Conservation (phyloP, 2,329 filamentous ascomycete genomes). For the Penicillium aurantiogriseum region DNA sequence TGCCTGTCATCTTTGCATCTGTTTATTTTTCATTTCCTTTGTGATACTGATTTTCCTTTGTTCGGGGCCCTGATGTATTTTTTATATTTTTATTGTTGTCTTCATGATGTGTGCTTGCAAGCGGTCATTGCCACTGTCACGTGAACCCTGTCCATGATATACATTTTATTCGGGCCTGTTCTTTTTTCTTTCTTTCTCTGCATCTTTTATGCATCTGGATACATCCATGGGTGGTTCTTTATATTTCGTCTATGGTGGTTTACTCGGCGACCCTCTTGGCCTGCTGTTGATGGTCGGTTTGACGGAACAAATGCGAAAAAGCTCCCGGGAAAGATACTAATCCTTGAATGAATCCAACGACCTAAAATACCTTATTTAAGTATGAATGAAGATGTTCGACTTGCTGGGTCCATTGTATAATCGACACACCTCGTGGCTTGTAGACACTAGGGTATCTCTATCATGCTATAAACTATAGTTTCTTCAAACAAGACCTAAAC, state of each 20-base stretch:
- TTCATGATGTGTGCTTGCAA: constrained; percentile 31
- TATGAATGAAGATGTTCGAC: constrained; percentile 6
- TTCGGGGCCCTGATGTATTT: constrained; percentile 19
- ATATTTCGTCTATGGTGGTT: neutral
- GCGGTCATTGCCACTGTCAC: constrained; percentile 28
- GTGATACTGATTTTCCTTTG: constrained; percentile 22
- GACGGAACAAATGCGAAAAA: constrained; percentile 1
- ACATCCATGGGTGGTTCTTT: neutral
- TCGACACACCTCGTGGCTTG: neutral
- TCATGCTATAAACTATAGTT: neutral
- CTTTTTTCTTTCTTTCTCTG: neutral
- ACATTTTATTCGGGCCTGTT: constrained; percentile 7
- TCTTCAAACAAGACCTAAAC: neutral
- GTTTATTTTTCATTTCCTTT: constrained; percentile 22
- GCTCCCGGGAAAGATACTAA: constrained; percentile 22
- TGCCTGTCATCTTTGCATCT: constrained; percentile 9
- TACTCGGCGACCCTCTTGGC: neutral
- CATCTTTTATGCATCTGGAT: neutral
- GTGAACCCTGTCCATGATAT: constrained; percentile 22
- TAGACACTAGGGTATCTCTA: neutral
- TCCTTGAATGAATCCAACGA: constrained; percentile 25
- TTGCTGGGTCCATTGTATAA: neutral
- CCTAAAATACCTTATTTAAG: constrained; percentile 7
- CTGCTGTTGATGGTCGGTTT: neutral
- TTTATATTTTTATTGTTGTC: constrained; percentile 15